Conservation (phyloP, 768 basidiomycete genomes). For the Phylloporus scabripes region DNA sequence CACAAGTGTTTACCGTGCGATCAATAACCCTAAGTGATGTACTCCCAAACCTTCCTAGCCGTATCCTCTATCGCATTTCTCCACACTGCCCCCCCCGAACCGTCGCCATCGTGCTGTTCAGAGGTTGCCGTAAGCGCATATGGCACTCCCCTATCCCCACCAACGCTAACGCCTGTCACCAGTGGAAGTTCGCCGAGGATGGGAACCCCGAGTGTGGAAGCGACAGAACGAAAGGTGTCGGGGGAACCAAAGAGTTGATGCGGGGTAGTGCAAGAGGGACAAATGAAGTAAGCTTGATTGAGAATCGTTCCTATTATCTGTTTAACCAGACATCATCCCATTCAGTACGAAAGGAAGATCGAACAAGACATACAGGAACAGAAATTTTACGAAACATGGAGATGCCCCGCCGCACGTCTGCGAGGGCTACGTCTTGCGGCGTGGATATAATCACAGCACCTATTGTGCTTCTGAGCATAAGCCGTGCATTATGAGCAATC, state of each 20-base stretch:
- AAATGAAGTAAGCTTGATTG: slow-evolving; percentile 83
- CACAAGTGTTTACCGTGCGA: too few species aligned
- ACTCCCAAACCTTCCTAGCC: slow-evolving; percentile 29
- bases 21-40: slow-evolving; percentile 7
- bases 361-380: slow-evolving; percentile 61
- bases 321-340: neutral
- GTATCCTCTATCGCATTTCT: slow-evolving; percentile 26
- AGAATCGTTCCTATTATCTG: slow-evolving; percentile 85
- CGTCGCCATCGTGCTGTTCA: slow-evolving; percentile 15
- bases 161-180: slow-evolving; percentile 63
- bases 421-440: slow-evolving; percentile 88
- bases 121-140: slow-evolving; percentile 32
- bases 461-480: slow-evolving; percentile 25
- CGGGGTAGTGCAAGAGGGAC: slow-evolving; percentile 59
- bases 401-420: slow-evolving; percentile 90
- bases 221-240: slow-evolving; percentile 53
- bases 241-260: slow-evolving; percentile 72
- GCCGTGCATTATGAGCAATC: neutral
- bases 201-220: slow-evolving; percentile 49
- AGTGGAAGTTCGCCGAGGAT: slow-evolving; percentile 81
- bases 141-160: slow-evolving; percentile 66
- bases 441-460: slow-evolving; percentile 93
- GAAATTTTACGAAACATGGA: slow-evolving; percentile 86
- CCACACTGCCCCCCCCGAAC: slow-evolving; percentile 30
- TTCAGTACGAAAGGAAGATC: neutral